Percentiles rank a stretch among this genome's conserved stretches.
Evolutionary conservation across 2,329 filamentous ascomycete genomes (phyloP).

Genomic region (Dactylellina cionopaga): DNA sequence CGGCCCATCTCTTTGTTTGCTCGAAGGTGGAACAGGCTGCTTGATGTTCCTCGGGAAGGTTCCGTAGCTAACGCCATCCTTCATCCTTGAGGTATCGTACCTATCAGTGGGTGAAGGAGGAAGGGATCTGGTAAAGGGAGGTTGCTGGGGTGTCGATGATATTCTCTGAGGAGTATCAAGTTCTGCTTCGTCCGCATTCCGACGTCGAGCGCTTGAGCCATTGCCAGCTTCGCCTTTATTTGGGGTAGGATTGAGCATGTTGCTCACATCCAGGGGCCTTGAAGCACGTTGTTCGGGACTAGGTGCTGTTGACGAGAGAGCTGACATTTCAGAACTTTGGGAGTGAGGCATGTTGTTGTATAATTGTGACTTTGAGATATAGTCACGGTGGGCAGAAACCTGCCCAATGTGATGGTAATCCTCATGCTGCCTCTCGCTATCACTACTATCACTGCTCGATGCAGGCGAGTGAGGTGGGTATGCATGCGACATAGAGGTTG

Average conservation of each 20-base stretch:
- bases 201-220: slow-evolving; percentile 44
- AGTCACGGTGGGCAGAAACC: slow-evolving; percentile 16
- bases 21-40: slow-evolving; percentile 42
- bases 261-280: slow-evolving; percentile 55
- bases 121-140: slow-evolving; percentile 46
- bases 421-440: slow-evolving; percentile 38
- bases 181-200: slow-evolving; percentile 46
- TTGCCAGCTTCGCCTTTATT: slow-evolving; percentile 53
- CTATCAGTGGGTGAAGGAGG: slow-evolving; percentile 52
- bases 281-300: slow-evolving; percentile 56
- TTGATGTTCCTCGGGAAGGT: slow-evolving; percentile 43
- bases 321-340: slow-evolving; percentile 52
- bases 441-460: slow-evolving; percentile 44
- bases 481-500: slow-evolving; percentile 57
- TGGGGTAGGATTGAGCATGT: slow-evolving; percentile 57
- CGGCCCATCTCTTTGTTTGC: slow-evolving; percentile 46
- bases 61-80: slow-evolving; percentile 20
- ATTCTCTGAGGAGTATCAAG: slow-evolving; percentile 51
- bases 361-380: slow-evolving; percentile 13
- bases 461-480: slow-evolving; percentile 54
- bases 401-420: slow-evolving; percentile 20
- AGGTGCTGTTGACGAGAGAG: slow-evolving; percentile 51
- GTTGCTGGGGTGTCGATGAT: slow-evolving; percentile 49
- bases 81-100: slow-evolving; percentile 37
- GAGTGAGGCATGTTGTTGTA: slow-evolving; percentile 29